These are phyloP conservation scores for Anacardium occidentale DNA, from an alignment of 345 rosid genomes.

Conservation along the genomic window DNA sequence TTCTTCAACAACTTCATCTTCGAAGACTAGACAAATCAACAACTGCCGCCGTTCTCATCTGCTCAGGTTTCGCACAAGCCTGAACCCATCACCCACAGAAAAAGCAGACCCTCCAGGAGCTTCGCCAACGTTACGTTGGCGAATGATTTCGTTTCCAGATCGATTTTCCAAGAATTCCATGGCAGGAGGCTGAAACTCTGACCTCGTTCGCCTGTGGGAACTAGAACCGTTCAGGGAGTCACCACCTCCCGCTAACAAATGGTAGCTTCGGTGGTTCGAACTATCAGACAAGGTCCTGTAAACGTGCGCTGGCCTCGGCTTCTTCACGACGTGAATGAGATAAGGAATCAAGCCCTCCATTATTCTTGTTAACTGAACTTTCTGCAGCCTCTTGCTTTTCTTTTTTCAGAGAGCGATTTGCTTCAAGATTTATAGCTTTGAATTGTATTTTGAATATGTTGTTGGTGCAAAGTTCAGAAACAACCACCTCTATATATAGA, in stretches of 20 bases:
- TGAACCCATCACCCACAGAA: slow-evolving; percentile 12
- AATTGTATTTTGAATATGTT: background rate
- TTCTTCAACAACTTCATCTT: background rate
- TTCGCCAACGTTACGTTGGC: slow-evolving; percentile 5
- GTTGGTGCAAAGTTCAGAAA: background rate
- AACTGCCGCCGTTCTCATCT: background rate
- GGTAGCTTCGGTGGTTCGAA: slow-evolving; percentile 57
- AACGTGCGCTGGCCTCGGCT: background rate
- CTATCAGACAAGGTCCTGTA: slow-evolving; percentile 31
- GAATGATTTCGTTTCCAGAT: slow-evolving; percentile 18
- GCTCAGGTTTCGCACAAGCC: slow-evolving; percentile 8
- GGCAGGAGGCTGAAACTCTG: slow-evolving; percentile 48
- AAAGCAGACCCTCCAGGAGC: no score
- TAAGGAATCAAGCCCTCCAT: slow-evolving; percentile 80
- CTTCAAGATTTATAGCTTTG: background rate
- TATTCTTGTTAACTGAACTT: background rate
- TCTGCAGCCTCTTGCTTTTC: background rate
- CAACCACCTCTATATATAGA: background rate
- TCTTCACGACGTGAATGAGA: slow-evolving; percentile 44
- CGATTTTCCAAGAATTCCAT: slow-evolving; percentile 32
- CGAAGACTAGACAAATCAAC: background rate
- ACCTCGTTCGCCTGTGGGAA: slow-evolving; percentile 26
- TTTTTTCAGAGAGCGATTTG: background rate
- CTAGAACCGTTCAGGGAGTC: slow-evolving; percentile 35
- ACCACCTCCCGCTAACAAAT: slow-evolving; percentile 41